phyloP scores from a whole-genome alignment of 2,329 filamentous ascomycete genomes.

The Dissoconium aciculare region DNA sequence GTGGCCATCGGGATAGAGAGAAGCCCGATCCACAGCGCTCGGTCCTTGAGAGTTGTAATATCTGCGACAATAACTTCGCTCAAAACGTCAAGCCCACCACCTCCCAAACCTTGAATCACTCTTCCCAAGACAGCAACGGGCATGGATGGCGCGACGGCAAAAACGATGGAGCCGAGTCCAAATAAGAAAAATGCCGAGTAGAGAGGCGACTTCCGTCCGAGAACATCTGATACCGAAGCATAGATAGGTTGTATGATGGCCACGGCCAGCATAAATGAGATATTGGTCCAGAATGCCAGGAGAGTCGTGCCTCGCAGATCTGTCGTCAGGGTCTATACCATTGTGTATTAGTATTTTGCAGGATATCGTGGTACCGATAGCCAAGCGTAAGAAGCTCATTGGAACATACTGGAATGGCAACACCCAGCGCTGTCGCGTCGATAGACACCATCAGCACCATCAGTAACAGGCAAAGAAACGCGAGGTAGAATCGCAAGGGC shows the following conservation, averaged over 20 bases:
- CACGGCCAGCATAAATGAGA: background rate
- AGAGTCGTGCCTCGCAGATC: constrained; percentile 1
- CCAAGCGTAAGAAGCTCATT: too few species aligned
- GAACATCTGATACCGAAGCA: background rate
- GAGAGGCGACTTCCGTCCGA: constrained; percentile 2
- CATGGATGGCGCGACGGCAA: constrained; percentile 1
- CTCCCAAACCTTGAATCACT: constrained; percentile 4
- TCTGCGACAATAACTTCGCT: constrained; percentile 4
- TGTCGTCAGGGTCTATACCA: constrained; percentile 2
- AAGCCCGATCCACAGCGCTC: constrained; percentile 2
- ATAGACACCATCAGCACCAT: too few species aligned
- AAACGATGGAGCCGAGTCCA: constrained; percentile 1
- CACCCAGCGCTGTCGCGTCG: constrained; percentile 1
- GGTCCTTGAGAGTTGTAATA: constrained; percentile 5
- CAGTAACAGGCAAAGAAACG: too few species aligned
- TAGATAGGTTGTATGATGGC: constrained; percentile 2
- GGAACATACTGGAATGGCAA: constrained; percentile 1
- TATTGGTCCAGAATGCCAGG: constrained; percentile 1
- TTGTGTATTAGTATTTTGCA: too few species aligned
- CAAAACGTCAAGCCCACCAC: constrained; percentile 3
- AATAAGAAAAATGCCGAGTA: constrained; percentile 1
- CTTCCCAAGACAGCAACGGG: too few species aligned
- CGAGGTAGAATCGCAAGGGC: too few species aligned
- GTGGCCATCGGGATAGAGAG: constrained; percentile 2
- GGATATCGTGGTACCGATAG: too few species aligned